phyloP scores from a whole-genome alignment of 2,329 filamentous ascomycete species.

The Ascochyta viciae-villosae region DNA sequence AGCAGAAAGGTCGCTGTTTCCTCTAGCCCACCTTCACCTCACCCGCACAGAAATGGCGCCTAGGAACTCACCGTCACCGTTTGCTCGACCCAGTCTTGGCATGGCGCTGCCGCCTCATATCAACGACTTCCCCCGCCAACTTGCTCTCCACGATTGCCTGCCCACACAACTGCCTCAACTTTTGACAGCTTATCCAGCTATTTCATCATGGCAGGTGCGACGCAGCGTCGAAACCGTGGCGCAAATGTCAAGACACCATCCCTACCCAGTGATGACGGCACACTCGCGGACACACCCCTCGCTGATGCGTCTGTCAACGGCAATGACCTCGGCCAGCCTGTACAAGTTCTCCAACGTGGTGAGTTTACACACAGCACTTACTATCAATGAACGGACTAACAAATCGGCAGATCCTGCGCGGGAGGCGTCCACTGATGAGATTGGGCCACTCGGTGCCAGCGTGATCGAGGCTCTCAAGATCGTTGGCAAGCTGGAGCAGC shows the following conservation, averaged over 20 bases:
- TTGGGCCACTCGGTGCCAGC: constrained; percentile 62
- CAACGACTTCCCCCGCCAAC: too few relatives aligned
- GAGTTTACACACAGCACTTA: neutral
- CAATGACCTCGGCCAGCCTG: neutral
- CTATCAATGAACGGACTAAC: neutral
- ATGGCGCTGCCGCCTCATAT: neutral
- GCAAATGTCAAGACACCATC: neutral
- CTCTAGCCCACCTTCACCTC: neutral
- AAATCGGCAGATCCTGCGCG: neutral
- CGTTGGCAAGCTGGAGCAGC: constrained; percentile 68
- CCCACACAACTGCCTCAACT: neutral
- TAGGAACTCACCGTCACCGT: neutral
- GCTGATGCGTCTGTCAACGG: neutral
- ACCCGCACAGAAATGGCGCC: neutral
- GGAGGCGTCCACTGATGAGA: constrained; percentile 4
- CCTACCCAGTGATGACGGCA: neutral
- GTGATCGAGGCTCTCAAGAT: constrained; percentile 71
- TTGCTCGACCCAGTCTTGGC: constrained; percentile 2
- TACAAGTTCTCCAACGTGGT: neutral
- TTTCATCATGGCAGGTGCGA: neutral
- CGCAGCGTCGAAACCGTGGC: neutral
- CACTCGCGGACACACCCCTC: neutral
- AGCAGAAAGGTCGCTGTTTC: too few relatives aligned
- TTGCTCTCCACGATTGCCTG: too few relatives aligned
- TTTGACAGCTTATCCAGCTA: neutral